phyloP scores from a whole-genome alignment of 768 basidiomycete species.

The Suillus alpinus region DNA sequence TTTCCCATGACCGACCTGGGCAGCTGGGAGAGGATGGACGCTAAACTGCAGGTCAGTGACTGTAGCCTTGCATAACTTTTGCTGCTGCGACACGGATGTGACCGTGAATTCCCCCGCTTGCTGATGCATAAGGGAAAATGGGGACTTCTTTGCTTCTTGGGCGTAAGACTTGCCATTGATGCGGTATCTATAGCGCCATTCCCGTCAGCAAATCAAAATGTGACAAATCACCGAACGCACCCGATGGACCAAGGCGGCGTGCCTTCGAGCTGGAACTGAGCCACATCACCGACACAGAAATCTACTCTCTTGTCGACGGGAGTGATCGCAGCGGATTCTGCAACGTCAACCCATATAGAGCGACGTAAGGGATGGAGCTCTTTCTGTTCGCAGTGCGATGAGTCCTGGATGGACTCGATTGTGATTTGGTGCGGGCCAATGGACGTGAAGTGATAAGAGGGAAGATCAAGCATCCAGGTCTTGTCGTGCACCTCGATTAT shows the following conservation, averaged over 20 bases:
- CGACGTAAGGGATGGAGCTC: conserved; percentile 57
- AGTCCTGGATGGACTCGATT: conserved; percentile 77
- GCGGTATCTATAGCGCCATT: conserved; percentile 54
- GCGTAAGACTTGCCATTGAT: conserved; percentile 72
- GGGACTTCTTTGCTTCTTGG: conserved; percentile 74
- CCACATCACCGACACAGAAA: conserved; percentile 85
- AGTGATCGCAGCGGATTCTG: conserved; percentile 91
- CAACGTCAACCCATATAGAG: conserved; percentile 87
- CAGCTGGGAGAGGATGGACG: conserved; percentile 84
- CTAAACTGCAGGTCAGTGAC: conserved; percentile 71
- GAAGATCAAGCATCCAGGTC: conserved; percentile 72
- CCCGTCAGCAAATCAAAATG: conserved; percentile 7
- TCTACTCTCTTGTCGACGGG: conserved; percentile 77
- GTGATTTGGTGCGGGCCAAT: conserved; percentile 80
- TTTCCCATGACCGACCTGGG: conserved; percentile 85
- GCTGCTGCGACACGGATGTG: conserved; percentile 86
- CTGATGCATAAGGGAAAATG: conserved; percentile 83
- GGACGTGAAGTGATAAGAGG: conserved; percentile 68
- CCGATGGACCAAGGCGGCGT: conserved; percentile 90
- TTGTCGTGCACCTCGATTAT: conserved; percentile 48
- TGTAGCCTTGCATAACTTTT: conserved; percentile 85
- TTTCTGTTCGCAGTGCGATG: conserved; percentile 77
- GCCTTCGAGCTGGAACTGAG: conserved; percentile 93
- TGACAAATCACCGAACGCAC: conserved; percentile 38
- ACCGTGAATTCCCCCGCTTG: conserved; percentile 83